A percentile compares a stretch with the other conserved stretches of the same genome.
These are phyloP conservation scores for Phycomyces nitens DNA, from an alignment of 192 early-diverging fungal genomes.

Conservation along the genomic window DNA sequence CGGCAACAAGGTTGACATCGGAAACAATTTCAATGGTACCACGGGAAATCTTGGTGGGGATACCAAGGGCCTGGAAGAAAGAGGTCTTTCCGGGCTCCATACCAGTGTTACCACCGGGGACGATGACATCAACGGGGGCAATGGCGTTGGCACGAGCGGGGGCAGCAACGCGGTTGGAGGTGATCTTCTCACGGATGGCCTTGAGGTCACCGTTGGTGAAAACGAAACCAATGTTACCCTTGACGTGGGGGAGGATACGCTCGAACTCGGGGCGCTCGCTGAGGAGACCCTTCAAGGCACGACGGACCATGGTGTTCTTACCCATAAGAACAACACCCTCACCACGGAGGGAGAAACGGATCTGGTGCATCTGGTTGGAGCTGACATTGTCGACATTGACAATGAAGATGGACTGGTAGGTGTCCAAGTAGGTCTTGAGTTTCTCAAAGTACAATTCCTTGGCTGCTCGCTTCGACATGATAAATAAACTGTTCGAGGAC, in stretches of 20 bases:
- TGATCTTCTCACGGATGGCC: constrained; percentile 86
- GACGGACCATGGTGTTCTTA: constrained; percentile 99
- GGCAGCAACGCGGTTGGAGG: constrained; percentile 92
- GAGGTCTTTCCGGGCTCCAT: constrained; percentile 99
- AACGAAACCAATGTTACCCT: constrained; percentile 98
- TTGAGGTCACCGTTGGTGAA: constrained; percentile 99
- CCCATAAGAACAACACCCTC: constrained; percentile 95
- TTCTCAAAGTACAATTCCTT: constrained; percentile 96
- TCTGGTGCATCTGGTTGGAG: constrained; percentile 96
- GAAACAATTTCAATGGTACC: constrained; percentile 99
- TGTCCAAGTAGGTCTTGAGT: constrained; percentile 83
- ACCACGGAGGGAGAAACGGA: constrained; percentile 85
- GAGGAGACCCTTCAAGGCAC: constrained; percentile 62
- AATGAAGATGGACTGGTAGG: constrained; percentile 97
- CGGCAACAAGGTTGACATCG: constrained; percentile 90
- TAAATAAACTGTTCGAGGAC: constrained; percentile 64
- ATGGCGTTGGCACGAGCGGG: constrained; percentile 94
- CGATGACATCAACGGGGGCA: constrained; percentile 81
- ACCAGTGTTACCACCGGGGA: constrained; percentile 87
- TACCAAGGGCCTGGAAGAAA: constrained; percentile 99
- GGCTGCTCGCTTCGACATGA: constrained; percentile 98
- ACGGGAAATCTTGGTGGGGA: constrained; percentile 99
- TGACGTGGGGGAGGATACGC: constrained; percentile 74
- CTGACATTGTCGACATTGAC: constrained; percentile 99
- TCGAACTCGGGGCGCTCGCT: constrained; percentile 77